These are phyloP conservation scores for Phyllosticta paracitricarpa DNA, from an alignment of 2,329 filamentous ascomycete species.

Conservation along the genomic window DNA sequence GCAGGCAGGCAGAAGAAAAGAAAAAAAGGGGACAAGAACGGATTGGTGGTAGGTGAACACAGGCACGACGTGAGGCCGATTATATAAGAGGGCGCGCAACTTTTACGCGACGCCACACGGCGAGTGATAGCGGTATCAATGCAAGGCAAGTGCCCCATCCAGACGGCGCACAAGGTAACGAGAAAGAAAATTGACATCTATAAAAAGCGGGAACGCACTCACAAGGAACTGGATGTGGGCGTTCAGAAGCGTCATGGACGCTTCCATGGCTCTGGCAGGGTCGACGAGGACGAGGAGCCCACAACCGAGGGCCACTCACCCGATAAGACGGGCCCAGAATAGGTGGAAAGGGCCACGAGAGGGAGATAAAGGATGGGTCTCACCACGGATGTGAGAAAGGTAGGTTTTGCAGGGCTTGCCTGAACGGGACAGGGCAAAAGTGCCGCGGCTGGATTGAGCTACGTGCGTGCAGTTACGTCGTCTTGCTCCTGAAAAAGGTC, in stretches of 20 bases:
- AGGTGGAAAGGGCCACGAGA: background rate
- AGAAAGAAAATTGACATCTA: slow-evolving; percentile 2
- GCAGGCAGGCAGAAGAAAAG: background rate
- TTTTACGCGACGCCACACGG: slow-evolving; percentile 6
- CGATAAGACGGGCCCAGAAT: background rate
- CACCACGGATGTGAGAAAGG: background rate
- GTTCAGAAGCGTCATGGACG: slow-evolving; percentile 37
- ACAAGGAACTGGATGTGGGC: slow-evolving; percentile 41
- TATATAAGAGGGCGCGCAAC: slow-evolving; percentile 6
- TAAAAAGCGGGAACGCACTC: slow-evolving; percentile 19
- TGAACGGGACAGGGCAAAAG: background rate
- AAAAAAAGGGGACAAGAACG: background rate
- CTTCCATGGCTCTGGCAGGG: slow-evolving; percentile 28
- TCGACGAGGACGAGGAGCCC: background rate
- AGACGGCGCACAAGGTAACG: background rate
- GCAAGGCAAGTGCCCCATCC: background rate
- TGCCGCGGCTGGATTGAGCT: slow-evolving; percentile 2
- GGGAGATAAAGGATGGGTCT: background rate
- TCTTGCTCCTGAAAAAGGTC: background rate
- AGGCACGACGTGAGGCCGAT: slow-evolving; percentile 9
- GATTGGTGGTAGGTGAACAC: slow-evolving; percentile 1
- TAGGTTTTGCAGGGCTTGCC: background rate
- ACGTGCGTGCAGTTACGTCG: slow-evolving; percentile 2
- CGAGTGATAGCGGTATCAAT: background rate
- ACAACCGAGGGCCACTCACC: background rate